Conservation (phyloP, 2,329 filamentous ascomycete genomes). For the Pseudogymnoascus sp. region DNA sequence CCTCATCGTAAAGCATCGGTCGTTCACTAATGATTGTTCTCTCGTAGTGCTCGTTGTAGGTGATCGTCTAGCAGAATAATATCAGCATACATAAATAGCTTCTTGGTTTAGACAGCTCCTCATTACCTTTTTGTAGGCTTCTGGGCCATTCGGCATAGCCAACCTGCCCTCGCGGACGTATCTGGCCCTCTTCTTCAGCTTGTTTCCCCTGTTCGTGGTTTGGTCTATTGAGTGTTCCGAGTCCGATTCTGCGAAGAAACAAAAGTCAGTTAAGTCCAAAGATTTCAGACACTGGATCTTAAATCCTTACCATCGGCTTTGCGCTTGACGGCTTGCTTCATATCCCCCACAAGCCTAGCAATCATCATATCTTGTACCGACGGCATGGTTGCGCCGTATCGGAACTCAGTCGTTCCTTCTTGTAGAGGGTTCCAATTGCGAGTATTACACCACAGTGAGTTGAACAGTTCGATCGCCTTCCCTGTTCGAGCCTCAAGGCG, state of each 20-base stretch:
- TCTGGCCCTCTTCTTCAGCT: constrained; percentile 66
- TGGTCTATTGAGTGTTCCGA: constrained; percentile 64
- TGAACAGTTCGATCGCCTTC: background rate
- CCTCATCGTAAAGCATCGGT: constrained; percentile 63
- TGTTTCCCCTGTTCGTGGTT: constrained; percentile 68
- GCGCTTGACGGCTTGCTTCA: constrained; percentile 60
- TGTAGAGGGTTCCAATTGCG: background rate
- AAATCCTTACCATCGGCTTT: constrained; percentile 48
- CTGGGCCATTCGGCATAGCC: constrained; percentile 55
- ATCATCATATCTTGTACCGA: constrained; percentile 1
- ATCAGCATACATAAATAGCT: constrained; percentile 12
- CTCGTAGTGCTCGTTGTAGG: constrained; percentile 59
- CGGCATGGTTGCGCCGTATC: background rate
- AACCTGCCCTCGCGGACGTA: constrained; percentile 64
- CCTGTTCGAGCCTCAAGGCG: background rate
- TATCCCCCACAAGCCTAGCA: constrained; percentile 34
- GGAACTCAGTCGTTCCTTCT: background rate
- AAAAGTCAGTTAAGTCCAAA: constrained; percentile 14
- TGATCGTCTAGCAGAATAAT: constrained; percentile 47
- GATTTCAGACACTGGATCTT: constrained; percentile 12
- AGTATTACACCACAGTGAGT: background rate
- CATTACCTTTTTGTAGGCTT: constrained; percentile 62
- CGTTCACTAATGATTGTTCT: constrained; percentile 68
- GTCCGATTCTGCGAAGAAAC: constrained; percentile 54
- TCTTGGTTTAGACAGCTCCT: background rate